These are phyloP conservation scores for Exophiala sideris DNA, from an alignment of 2,329 filamentous ascomycete genomes.

Conservation along the genomic window DNA sequence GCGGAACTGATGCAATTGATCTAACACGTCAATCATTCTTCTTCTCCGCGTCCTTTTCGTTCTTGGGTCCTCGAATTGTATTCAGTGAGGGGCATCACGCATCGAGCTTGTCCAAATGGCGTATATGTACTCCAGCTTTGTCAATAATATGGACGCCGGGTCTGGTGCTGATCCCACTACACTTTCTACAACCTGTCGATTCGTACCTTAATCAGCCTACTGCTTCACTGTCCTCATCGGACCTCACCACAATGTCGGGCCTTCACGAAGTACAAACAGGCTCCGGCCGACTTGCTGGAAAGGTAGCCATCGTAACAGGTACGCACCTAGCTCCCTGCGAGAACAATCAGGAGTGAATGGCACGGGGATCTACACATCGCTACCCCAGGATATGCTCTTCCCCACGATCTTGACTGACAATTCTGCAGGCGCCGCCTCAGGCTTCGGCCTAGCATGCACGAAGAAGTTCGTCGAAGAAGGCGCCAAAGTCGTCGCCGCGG, in stretches of 20 bases:
- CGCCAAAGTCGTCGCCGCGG: slow-evolving; percentile 41
- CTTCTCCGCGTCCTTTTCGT: too few relatives aligned
- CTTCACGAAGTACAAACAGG: slow-evolving; percentile 27
- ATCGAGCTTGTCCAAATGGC: slow-evolving; percentile 2
- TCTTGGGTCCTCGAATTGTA: neutral
- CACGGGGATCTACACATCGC: too few relatives aligned
- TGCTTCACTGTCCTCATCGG: neutral
- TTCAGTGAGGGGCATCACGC: slow-evolving; percentile 12
- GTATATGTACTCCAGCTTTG: slow-evolving; percentile 1
- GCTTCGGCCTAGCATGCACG: slow-evolving; percentile 43
- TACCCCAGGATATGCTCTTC: too few relatives aligned
- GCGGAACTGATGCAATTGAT: too few relatives aligned
- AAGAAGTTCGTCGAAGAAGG: slow-evolving; percentile 40
- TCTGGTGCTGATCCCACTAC: too few relatives aligned
- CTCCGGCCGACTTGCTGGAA: slow-evolving; percentile 38
- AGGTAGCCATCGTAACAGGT: slow-evolving; percentile 48
- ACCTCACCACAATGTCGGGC: slow-evolving; percentile 16
- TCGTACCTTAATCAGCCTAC: neutral
- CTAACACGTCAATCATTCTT: too few relatives aligned
- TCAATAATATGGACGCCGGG: too few relatives aligned
- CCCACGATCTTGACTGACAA: neutral
- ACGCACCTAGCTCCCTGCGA: neutral
- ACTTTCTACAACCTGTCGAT: too few relatives aligned
- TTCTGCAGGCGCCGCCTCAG: slow-evolving; percentile 38
- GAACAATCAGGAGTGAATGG: too few relatives aligned